Conservation (phyloP, 2,329 filamentous ascomycete genomes). For the Fusarium nisikadoi region DNA sequence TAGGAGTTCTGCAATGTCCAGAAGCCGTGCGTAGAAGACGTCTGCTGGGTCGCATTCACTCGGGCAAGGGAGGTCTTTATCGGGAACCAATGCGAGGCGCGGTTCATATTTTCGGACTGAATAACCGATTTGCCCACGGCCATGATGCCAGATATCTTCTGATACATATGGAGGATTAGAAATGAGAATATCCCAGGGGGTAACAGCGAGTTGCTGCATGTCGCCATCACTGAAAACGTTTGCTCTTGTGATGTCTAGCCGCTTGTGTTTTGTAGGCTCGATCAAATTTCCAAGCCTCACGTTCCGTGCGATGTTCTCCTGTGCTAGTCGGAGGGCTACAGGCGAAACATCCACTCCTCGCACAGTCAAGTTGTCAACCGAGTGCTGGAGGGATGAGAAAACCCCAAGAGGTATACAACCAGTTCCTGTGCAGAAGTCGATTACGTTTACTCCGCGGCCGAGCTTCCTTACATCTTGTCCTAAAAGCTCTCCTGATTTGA, state of each 20-base stretch:
- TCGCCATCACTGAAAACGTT: conserved; percentile 61
- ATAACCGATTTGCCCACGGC: conserved; percentile 63
- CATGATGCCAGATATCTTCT: conserved; percentile 53
- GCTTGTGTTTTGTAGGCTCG: conserved; percentile 28
- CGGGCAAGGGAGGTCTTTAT: conserved; percentile 44
- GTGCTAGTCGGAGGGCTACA: conserved; percentile 72
- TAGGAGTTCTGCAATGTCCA: conserved; percentile 63
- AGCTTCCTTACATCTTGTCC: conserved; percentile 7
- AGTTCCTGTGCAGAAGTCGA: conserved; percentile 91
- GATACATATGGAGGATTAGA: conserved; percentile 96
- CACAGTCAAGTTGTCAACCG: conserved; percentile 59
- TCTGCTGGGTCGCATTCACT: conserved; percentile 54
- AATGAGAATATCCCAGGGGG: conserved; percentile 73
- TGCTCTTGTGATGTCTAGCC: conserved; percentile 58
- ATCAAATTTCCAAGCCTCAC: conserved; percentile 40
- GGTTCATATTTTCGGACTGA: conserved; percentile 89
- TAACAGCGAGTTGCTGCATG: conserved; percentile 42
- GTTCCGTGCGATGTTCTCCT: conserved; percentile 70
- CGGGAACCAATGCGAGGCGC: conserved; percentile 76
- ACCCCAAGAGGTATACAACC: conserved; percentile 89
- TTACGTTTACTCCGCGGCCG: conserved; percentile 62
- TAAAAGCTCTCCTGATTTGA: conserved; percentile 46
- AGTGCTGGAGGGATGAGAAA: conserved; percentile 66
- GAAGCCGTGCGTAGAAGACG: conserved; percentile 74
- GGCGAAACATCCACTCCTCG: conserved; percentile 79